These are phyloP conservation scores for Citropsis articulata DNA, from an alignment of 345 rosid species.

Conservation along the genomic window DNA sequence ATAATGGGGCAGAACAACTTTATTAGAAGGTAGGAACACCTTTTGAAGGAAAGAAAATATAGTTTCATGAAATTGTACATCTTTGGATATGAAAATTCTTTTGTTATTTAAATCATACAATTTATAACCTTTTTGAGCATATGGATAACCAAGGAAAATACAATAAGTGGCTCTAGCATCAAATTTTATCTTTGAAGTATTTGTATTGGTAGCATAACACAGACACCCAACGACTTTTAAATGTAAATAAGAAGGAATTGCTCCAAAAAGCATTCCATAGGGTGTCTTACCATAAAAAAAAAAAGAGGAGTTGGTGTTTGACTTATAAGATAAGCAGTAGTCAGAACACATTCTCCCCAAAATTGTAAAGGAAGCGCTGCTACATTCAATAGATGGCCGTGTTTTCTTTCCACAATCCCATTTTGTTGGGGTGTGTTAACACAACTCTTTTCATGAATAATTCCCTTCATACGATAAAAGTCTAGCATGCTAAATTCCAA, in stretches of 20 bases:
- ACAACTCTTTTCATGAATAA: too few relatives aligned
- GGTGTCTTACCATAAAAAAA: background rate
- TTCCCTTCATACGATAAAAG: background rate
- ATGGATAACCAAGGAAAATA: slow-evolving; percentile 4
- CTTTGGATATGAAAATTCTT: background rate
- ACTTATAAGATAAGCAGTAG: background rate
- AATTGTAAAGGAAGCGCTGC: background rate
- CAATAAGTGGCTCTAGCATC: background rate
- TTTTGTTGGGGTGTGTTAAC: background rate
- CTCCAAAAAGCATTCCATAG: background rate
- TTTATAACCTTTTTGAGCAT: background rate
- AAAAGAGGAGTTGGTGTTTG: background rate
- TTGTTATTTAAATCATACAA: background rate
- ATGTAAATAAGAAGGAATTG: background rate
- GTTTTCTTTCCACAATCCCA: background rate
- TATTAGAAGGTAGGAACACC: too few relatives aligned
- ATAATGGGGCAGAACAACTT: background rate
- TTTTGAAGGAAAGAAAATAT: background rate
- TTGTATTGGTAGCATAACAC: background rate
- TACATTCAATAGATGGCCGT: background rate
- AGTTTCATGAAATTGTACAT: background rate
- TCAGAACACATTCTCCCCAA: background rate
- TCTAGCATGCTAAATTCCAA: background rate
- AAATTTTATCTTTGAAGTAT: background rate
- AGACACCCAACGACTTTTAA: background rate